Conservation (phyloP, 2,329 filamentous ascomycete genomes). For the Nothophaeocryptopus gaeumannii region DNA sequence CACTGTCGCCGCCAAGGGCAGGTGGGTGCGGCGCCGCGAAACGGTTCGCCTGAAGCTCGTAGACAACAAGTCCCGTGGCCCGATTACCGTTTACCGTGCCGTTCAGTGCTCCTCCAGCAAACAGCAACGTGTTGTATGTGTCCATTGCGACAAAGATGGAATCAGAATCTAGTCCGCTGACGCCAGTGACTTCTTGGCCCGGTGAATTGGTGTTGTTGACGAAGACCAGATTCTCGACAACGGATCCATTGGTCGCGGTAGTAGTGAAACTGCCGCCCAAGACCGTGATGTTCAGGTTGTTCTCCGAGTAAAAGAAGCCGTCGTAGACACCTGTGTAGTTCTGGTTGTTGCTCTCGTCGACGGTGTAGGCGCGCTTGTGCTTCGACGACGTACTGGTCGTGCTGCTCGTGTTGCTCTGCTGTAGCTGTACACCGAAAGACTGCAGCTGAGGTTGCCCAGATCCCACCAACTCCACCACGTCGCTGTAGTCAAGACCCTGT, state of each 20-base stretch:
- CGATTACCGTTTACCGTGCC: slow-evolving; percentile 63
- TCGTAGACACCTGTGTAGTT: slow-evolving; percentile 67
- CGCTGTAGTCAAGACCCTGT: slow-evolving; percentile 68
- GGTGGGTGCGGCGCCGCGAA: slow-evolving; percentile 70
- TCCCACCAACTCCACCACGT: slow-evolving; percentile 64
- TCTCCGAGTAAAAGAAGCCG: slow-evolving; percentile 71
- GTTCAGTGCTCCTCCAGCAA: slow-evolving; percentile 75
- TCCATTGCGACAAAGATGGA: slow-evolving; percentile 75
- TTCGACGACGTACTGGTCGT: slow-evolving; percentile 23
- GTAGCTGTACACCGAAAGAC: slow-evolving; percentile 57
- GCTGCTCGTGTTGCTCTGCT: slow-evolving; percentile 29
- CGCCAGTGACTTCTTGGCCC: slow-evolving; percentile 42
- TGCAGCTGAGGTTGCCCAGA: slow-evolving; percentile 40
- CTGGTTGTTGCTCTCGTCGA: slow-evolving; percentile 36
- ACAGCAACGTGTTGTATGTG: slow-evolving; percentile 66
- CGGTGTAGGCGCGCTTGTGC: slow-evolving; percentile 41
- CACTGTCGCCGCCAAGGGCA: slow-evolving; percentile 65
- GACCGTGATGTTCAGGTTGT: slow-evolving; percentile 75
- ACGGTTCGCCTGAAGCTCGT: slow-evolving; percentile 65
- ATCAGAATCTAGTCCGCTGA: slow-evolving; percentile 69
- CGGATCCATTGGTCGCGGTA: slow-evolving; percentile 63
- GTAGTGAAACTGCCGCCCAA: slow-evolving; percentile 84
- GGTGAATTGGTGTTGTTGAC: slow-evolving; percentile 69
- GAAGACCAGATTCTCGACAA: slow-evolving; percentile 75
- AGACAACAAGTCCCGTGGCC: slow-evolving; percentile 74